Conservation (phyloP, 192 early-diverging fungal genomes). For the Backusella mclennaniae region DNA sequence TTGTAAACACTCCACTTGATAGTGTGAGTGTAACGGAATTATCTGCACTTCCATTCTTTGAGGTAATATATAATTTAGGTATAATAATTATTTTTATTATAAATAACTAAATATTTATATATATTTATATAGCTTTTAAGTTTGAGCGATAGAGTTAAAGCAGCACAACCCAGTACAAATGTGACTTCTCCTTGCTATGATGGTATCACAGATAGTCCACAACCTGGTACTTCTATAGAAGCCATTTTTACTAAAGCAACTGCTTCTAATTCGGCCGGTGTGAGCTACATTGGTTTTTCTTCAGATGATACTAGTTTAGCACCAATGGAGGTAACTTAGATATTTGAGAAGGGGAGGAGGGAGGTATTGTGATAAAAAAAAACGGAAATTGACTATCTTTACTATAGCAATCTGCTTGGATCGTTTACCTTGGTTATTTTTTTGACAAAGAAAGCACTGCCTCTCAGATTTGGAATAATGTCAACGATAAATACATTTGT, state of each 20-base stretch:
- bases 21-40: constrained; percentile 5
- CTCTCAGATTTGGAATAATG: neutral
- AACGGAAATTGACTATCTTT: neutral
- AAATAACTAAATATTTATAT: neutral
- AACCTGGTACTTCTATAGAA: neutral
- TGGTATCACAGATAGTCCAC: neutral
- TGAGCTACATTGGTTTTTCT: constrained; percentile 4
- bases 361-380: neutral
- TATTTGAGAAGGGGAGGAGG: neutral
- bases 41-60: constrained; percentile 1
- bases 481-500: constrained; percentile 1
- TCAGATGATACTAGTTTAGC: neutral
- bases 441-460: neutral
- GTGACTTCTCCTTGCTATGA: constrained; percentile 17
- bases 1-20: constrained; percentile 4
- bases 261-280: neutral
- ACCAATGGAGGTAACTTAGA: constrained; percentile 12
- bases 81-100: neutral
- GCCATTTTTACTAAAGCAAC: neutral
- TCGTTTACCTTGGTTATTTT: constrained; percentile 10
- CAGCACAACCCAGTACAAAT: constrained; percentile 1
- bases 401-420: constrained; percentile 13
- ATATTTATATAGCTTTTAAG: constrained; percentile 13
- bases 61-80: constrained; percentile 1
- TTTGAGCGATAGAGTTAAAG: constrained; percentile 3